Conservation (phyloP, 1,284 basidiomycete genomes). For the Porogramme epimiltina region DNA sequence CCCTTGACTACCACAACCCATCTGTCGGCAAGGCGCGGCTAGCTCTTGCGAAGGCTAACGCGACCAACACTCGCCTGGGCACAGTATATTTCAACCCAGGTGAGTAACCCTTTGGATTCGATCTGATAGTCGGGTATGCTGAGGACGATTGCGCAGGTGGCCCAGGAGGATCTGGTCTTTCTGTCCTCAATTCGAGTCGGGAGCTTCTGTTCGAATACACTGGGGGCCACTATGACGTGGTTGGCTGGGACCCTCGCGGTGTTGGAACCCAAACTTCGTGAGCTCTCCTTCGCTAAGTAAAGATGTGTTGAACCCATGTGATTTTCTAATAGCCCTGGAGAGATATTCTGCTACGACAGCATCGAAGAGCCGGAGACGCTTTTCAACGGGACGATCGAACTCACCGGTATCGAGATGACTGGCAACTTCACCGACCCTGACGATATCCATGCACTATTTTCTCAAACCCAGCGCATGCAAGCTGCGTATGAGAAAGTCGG, state of each 20-base stretch:
- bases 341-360: constrained; percentile 10
- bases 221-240: constrained; percentile 8
- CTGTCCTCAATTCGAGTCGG: not conserved
- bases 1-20: constrained; percentile 13
- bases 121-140: too few relatives aligned
- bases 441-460: constrained; percentile 4
- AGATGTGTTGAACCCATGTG: not conserved
- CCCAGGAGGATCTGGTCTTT: constrained; percentile 5
- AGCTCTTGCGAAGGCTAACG: constrained; percentile 7
- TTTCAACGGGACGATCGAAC: constrained; percentile 12
- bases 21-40: constrained; percentile 2
- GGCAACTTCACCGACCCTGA: constrained; percentile 9
- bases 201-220: constrained; percentile 2
- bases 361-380: constrained; percentile 3
- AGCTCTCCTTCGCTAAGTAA: not conserved
- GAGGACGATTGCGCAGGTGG: too few relatives aligned
- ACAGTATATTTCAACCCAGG: not conserved
- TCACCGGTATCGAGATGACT: constrained; percentile 7
- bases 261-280: constrained; percentile 6
- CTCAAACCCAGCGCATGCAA: constrained; percentile 10
- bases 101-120: too few relatives aligned
- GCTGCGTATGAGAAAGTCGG: constrained; percentile 7
- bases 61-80: constrained; percentile 4
- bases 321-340: constrained; percentile 27
- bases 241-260: constrained; percentile 14